Percentiles rank a stretch among this genome's conserved stretches.
These are phyloP conservation scores for Coniosporium apollinis DNA, from an alignment of 495 filamentous ascomycete species.

Conservation along the genomic window DNA sequence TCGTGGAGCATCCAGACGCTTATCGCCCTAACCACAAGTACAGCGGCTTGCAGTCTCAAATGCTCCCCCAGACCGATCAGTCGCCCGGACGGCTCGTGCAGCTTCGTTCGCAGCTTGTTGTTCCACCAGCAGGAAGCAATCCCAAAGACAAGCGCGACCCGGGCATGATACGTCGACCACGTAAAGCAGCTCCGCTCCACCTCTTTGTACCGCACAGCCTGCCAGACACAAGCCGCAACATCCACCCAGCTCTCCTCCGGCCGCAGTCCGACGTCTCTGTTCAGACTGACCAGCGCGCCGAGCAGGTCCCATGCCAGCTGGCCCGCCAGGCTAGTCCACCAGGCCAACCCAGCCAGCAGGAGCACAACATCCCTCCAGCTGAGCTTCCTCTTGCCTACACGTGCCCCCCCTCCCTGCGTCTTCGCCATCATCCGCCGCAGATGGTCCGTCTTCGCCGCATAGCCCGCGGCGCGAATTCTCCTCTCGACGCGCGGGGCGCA, in stretches of 20 bases:
- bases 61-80: slow-evolving; percentile 49
- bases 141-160: slow-evolving; percentile 31
- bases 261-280: slow-evolving; percentile 17
- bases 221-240: slow-evolving; percentile 18
- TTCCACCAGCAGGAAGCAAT: slow-evolving; percentile 61
- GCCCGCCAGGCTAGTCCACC: slow-evolving; percentile 30
- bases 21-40: slow-evolving; percentile 38
- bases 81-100: slow-evolving; percentile 44
- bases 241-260: slow-evolving; percentile 4
- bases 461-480: slow-evolving; percentile 48
- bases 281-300: slow-evolving; percentile 11
- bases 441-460: slow-evolving; percentile 65
- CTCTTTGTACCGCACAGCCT: slow-evolving; percentile 12
- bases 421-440: slow-evolving; percentile 55
- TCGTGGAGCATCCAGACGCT: slow-evolving; percentile 36
- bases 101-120: slow-evolving; percentile 45
- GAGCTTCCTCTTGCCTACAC: slow-evolving; percentile 20
- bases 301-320: slow-evolving; percentile 37
- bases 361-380: slow-evolving; percentile 34
- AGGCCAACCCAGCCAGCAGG: slow-evolving; percentile 33
- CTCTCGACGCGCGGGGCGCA: slow-evolving; percentile 52
- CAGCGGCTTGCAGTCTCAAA: slow-evolving; percentile 50
- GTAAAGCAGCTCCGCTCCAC: slow-evolving; percentile 15
- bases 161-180: slow-evolving; percentile 7
- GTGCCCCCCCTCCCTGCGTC: slow-evolving; percentile 31